Base-by-base conservation (phyloP, 169 alveolate species). In the Plasmodium coatneyi region DNA sequence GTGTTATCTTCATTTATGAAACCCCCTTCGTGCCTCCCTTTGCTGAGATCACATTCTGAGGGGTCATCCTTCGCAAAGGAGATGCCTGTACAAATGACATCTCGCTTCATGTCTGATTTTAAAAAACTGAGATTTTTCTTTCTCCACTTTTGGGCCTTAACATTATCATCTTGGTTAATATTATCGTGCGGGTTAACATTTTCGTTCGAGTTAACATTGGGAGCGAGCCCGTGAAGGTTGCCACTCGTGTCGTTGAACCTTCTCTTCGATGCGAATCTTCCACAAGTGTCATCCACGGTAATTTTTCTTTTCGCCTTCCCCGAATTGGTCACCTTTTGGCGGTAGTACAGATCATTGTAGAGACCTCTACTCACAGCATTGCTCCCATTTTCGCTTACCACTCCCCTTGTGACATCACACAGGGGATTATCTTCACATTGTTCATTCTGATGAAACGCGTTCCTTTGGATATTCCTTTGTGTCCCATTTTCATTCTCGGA, bases 401-500 rank as follows among this genome's bases (percentile, higher is more conserved):
- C 16, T 6, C 43, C 84, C 41, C 32, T 30, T 12, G 41, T n/a
- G 34, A 41, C 25, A n/a, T 6, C 74, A 36, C 32, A 43, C 14
- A 83, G 12, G n/a, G 83, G 25, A 36, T 36, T 43, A 46, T 56
- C 14, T 2, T 86, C 76, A 32, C 25, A 22, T 14, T 41, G 78
- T 32, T 19, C 43, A 70, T 36, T 56, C 32, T 82, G 81, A 82
- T 56, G 36, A 25, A 25, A 43, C 16, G 71, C 49, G 14, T 6
- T 54, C 43, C 43, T 66, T 82, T 80, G 60, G 19, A 56, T 12
- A 16, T 16, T 52, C 43, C 22, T 49, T 32, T 14, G 3, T 7
- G 14, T 16, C 22, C 46, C 25, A 36, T 74, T 36, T 56, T 79
- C 89, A 89, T 89, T 56, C n/a, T 89, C 89, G 22, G 86, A 28